These are phyloP conservation scores for Vitis hybrid DNA, from an alignment of 177 flowering plant genomes.

Conservation along the genomic window DNA sequence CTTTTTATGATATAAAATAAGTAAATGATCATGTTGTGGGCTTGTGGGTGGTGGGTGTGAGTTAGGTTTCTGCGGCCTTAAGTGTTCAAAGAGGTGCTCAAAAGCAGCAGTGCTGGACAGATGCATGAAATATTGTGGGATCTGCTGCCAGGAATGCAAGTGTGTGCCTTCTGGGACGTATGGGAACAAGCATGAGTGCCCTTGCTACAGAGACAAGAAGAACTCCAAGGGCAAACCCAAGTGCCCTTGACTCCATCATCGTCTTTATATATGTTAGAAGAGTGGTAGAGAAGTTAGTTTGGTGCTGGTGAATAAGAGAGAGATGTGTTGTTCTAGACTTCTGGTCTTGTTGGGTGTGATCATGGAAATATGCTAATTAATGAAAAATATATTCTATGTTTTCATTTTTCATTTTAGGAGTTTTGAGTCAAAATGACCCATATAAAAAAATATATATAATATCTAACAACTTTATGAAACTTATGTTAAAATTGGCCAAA, in stretches of 20 bases:
- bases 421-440: too few relatives aligned
- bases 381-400: too few relatives aligned
- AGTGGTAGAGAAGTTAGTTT: too few relatives aligned
- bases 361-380: too few relatives aligned
- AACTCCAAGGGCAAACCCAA: slow-evolving; percentile 54
- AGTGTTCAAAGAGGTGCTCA: slow-evolving; percentile 34
- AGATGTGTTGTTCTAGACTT: too few relatives aligned
- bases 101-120: slow-evolving; percentile 36
- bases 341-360: too few relatives aligned
- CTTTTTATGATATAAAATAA: not conserved
- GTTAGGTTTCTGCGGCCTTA: slow-evolving; percentile 15
- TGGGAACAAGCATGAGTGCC: slow-evolving; percentile 60
- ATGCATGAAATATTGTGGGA: slow-evolving; percentile 50
- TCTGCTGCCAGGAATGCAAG: slow-evolving; percentile 52
- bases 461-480: too few relatives aligned
- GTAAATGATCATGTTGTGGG: too few relatives aligned
- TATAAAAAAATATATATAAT: not conserved
- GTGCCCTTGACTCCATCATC: slow-evolving; percentile 35
- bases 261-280: too few relatives aligned
- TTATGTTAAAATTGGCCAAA: too few relatives aligned
- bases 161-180: slow-evolving; percentile 69
- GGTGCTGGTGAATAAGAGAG: slow-evolving; percentile 2
- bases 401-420: too few relatives aligned
- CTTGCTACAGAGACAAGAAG: slow-evolving; percentile 55
- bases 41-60: not conserved